These are phyloP conservation scores for Agaricales sp. DNA, from an alignment of 1,284 basidiomycete species.

Conservation along the genomic window DNA sequence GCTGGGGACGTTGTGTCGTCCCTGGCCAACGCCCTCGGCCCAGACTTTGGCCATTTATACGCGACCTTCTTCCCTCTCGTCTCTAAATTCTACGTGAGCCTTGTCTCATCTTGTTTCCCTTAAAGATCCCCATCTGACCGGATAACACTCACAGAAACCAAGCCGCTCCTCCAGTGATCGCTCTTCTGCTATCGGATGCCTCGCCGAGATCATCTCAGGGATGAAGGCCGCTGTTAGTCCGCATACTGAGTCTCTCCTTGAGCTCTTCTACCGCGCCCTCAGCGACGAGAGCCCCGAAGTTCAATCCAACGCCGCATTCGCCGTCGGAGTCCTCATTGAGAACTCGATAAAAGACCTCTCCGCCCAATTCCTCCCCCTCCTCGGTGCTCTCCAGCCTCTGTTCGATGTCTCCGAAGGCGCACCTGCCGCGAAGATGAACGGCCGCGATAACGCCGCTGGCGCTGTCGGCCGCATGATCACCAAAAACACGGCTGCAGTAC, in stretches of 20 bases:
- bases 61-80: constrained; percentile 83
- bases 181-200: constrained; percentile 86
- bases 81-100: constrained; percentile 84
- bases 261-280: constrained; percentile 79
- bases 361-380: constrained; percentile 73
- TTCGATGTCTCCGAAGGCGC: constrained; percentile 63
- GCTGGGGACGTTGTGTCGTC: constrained; percentile 93
- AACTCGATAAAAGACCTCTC: constrained; percentile 81
- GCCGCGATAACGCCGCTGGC: constrained; percentile 93
- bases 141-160: constrained; percentile 45
- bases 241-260: constrained; percentile 76
- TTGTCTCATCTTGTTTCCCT: background rate
- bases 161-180: constrained; percentile 85
- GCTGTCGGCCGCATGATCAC: constrained; percentile 85
- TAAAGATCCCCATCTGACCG: constrained; percentile 10
- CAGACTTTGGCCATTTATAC: constrained; percentile 84
- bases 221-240: constrained; percentile 85
- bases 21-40: constrained; percentile 78
- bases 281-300: constrained; percentile 86
- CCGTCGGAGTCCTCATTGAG: constrained; percentile 86
- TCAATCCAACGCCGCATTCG: constrained; percentile 94
- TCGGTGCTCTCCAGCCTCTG: constrained; percentile 74
- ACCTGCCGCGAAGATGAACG: constrained; percentile 63
- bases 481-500: constrained; percentile 75
- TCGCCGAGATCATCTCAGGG: constrained; percentile 93